phyloP scores from a whole-genome alignment of 2,329 filamentous ascomycete species.

The Monilinia fructigena region DNA sequence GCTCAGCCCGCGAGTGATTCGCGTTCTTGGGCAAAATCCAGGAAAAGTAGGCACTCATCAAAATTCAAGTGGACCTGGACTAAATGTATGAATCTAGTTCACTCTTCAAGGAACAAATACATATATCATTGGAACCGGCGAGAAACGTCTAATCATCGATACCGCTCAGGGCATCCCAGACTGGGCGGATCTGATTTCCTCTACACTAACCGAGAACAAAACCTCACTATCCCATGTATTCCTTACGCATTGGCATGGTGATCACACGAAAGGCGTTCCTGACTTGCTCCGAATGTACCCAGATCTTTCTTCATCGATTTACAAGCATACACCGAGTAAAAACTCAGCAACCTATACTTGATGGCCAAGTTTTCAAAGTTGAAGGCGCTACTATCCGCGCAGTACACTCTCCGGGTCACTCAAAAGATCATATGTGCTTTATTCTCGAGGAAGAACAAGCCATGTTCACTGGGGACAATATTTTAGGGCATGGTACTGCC shows the following conservation, averaged over 20 bases:
- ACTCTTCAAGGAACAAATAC: conserved; percentile 75
- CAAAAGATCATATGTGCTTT: conserved; percentile 76
- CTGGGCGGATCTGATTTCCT: conserved; percentile 57
- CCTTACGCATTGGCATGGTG: conserved; percentile 86
- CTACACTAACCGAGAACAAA: conserved; percentile 36
- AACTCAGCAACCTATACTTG: conserved; percentile 52
- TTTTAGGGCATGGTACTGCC: conserved; percentile 78
- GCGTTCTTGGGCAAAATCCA: conserved; percentile 84
- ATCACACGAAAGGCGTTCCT: conserved; percentile 74
- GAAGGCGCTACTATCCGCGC: conserved; percentile 65
- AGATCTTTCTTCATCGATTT: conserved; percentile 51
- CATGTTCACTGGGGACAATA: conserved; percentile 83
- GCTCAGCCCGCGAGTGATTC: conserved; percentile 71
- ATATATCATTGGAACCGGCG: conserved; percentile 78
- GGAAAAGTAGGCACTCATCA: conserved; percentile 57
- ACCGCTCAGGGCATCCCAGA: conserved; percentile 72
- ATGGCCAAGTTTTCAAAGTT: conserved; percentile 52
- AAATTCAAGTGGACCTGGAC: neutral
- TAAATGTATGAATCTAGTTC: conserved; percentile 7
- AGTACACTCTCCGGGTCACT: conserved; percentile 67
- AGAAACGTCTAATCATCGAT: conserved; percentile 75
- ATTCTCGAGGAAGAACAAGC: conserved; percentile 71
- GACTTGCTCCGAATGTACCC: conserved; percentile 65
- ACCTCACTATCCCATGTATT: conserved; percentile 45
- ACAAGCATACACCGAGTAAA: conserved; percentile 60